A percentile compares a stretch with the other conserved stretches of the same genome.
These are phyloP conservation scores for Zanthoxylum bungeanum DNA, from an alignment of 345 rosid genomes.

Conservation along the genomic window DNA sequence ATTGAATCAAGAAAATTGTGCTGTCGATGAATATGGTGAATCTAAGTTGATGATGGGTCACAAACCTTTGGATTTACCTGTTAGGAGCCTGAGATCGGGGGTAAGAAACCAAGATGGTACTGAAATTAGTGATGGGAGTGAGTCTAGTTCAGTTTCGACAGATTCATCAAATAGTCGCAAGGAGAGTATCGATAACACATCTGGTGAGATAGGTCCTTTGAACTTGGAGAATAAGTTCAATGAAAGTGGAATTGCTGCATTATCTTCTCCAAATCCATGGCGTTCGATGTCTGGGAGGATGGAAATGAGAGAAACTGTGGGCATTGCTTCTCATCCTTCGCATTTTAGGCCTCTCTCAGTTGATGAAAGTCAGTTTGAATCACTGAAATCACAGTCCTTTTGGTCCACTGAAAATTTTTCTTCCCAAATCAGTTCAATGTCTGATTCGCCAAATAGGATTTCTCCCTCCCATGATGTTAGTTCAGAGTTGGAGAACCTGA, in stretches of 20 bases:
- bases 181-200: constrained; percentile 21
- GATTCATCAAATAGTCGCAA: constrained; percentile 19
- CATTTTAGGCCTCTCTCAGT: constrained; percentile 58
- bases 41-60: constrained; percentile 15
- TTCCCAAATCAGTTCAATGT: constrained; percentile 38
- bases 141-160: constrained; percentile 26
- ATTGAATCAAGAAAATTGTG: constrained; percentile 48
- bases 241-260: constrained; percentile 20
- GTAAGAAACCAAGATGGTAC: constrained; percentile 12
- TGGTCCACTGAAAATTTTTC: constrained; percentile 42
- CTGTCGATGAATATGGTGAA: constrained; percentile 29
- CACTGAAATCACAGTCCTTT: constrained; percentile 40
- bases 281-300: constrained; percentile 38
- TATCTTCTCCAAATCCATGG: constrained; percentile 42
- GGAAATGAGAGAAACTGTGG: constrained; percentile 33
- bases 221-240: constrained; percentile 37
- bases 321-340: constrained; percentile 19
- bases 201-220: constrained; percentile 27
- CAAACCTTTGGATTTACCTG: constrained; percentile 70
- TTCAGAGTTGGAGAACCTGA: constrained; percentile 35
- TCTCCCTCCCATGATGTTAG: constrained; percentile 44
- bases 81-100: constrained; percentile 64
- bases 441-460: constrained; percentile 34
- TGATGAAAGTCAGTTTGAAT: constrained; percentile 52
- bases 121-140: constrained; percentile 30